Base-by-base conservation (phyloP, 108 stramenopile genomes). In the Pseudonitzschia multistriata region DNA sequence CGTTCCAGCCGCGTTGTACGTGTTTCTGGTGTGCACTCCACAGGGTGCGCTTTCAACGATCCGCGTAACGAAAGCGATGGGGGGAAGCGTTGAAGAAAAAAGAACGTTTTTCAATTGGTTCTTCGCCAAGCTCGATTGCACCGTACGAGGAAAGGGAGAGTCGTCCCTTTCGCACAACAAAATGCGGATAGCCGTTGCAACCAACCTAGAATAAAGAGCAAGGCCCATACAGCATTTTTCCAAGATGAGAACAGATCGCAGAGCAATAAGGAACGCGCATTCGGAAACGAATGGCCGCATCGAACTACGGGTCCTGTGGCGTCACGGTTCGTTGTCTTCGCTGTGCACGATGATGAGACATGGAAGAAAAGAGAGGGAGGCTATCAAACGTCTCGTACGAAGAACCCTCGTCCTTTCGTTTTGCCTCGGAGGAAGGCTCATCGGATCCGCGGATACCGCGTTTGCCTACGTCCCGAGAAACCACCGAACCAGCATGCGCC, bases 391-490 rank as follows among this genome's bases (percentile, higher is more conserved):
- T 24, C 21, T 25, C 24, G 50, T 52, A 8, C 22, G 50, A 2
- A 19, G 25, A 59, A 59, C n/a, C 15, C 33, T 59, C 33, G 15
- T 59, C 14, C 28, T 59, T 30, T 59, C 57, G 0, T 11, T 59
- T 14, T 35, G 33, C 28, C 35, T 59, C 10, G 33, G 33, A 33
- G 34, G 34, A 59, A 59, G 8, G 7, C 10, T 52, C 24, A 52
- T 52, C 25, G 50, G 25, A 25, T 24, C 7, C 22, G 50, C 24
- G 8, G 35, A 6, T 30, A n/a, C 7, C 5, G 57, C 57, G 29
- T 35, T 35, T 59, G 57, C 57, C 5, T 59, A 59, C 14, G 19
- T 35, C 3, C 57, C 57, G 57, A 55, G 27, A 25, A 59, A 34
- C 35, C 31, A 33, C 34, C n/a, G 57, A 35, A 30, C 4, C 10